These are phyloP conservation scores for Yamadazyma dendronema DNA, from an alignment of 1,139 yeast species.

Conservation along the genomic window DNA sequence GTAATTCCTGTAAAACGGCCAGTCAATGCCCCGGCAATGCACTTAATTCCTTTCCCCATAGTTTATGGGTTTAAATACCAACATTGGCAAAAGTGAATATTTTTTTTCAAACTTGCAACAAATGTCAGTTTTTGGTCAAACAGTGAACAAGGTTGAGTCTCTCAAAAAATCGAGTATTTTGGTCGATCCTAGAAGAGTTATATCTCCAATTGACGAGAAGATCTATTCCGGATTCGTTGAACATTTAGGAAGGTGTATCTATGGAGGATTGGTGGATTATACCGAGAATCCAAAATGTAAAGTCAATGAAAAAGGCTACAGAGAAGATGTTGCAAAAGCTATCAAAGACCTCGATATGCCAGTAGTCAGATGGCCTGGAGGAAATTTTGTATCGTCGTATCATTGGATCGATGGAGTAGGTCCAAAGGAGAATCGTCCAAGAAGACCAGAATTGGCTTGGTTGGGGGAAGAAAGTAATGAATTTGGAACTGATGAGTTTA, in stretches of 20 bases:
- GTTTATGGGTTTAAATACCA: background rate
- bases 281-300: conserved; percentile 15
- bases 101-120: background rate
- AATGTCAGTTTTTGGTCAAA: conserved; percentile 15
- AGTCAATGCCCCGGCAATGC: background rate
- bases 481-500: conserved; percentile 33
- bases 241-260: conserved; percentile 32
- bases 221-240: conserved; percentile 31
- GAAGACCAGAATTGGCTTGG: conserved; percentile 33
- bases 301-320: conserved; percentile 23
- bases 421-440: conserved; percentile 24
- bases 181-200: conserved; percentile 12
- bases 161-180: conserved; percentile 10
- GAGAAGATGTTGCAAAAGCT: conserved; percentile 27
- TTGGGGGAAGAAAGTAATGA: conserved; percentile 25
- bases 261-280: conserved; percentile 32
- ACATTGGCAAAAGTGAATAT: background rate
- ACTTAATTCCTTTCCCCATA: background rate
- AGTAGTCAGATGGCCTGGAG: conserved; percentile 34
- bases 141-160: conserved; percentile 9
- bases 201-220: conserved; percentile 21
- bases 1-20: background rate
- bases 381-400: conserved; percentile 30
- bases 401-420: conserved; percentile 35
- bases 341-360: conserved; percentile 28